Percentiles rank a stretch among this genome's conserved stretches.
phyloP scores from a whole-genome alignment of 208 protist genomes.

The Trypanosoma conorhini region DNA sequence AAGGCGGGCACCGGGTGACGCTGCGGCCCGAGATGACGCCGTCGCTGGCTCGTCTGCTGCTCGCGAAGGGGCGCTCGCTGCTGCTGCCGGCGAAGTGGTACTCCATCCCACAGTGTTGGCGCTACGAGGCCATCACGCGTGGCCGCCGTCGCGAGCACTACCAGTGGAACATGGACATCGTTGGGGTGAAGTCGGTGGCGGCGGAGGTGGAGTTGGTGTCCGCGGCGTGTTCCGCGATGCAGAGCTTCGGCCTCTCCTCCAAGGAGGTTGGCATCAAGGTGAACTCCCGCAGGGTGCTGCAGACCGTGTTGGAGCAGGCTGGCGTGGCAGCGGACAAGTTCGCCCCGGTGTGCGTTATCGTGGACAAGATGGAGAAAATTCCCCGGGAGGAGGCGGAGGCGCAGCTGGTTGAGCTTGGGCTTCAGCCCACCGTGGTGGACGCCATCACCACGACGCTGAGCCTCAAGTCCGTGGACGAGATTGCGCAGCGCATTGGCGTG shows the following conservation, averaged over 20 bases:
- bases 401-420: conserved; percentile 65
- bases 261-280: conserved; percentile 94
- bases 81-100: conserved; percentile 96
- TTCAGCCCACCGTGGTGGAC: conserved; percentile 64
- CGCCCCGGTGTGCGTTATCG: conserved; percentile 92
- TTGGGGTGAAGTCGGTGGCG: conserved; percentile 87
- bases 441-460: conserved; percentile 75
- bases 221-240: conserved; percentile 82
- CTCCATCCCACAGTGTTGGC: conserved; percentile 96
- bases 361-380: conserved; percentile 96
- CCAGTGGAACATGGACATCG: conserved; percentile 98
- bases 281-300: conserved; percentile 91
- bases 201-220: conserved; percentile 95
- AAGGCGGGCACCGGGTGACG: conserved; percentile 89
- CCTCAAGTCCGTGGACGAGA: conserved; percentile 87
- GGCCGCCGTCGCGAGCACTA: conserved; percentile 96
- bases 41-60: conserved; percentile 90
- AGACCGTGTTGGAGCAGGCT: conserved; percentile 76
- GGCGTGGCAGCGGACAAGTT: conserved; percentile 85
- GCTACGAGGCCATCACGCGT: conserved; percentile 95
- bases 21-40: conserved; percentile 97
- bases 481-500: conserved; percentile 60
- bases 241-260: conserved; percentile 77
- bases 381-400: conserved; percentile 80
- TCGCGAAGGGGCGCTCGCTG: conserved; percentile 87